A percentile compares a stretch with the other conserved stretches of the same genome.
Evolutionary conservation across 208 protist genomes (phyloP).

Genomic region (Lotmaria passim): DNA sequence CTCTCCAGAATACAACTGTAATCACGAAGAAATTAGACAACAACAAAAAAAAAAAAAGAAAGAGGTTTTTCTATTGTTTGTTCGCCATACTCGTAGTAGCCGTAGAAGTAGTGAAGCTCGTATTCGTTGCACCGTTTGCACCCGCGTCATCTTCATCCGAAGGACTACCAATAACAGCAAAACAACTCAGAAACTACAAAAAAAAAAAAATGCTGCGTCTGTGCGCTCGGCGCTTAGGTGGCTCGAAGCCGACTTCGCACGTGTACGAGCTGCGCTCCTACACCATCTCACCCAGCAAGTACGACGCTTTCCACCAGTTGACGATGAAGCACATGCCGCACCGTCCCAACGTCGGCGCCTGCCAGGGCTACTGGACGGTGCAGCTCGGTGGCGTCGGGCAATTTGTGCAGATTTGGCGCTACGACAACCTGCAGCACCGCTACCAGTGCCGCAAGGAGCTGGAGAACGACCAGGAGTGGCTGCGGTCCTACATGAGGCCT

Average conservation of each 20-base stretch:
- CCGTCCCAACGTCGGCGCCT: constrained; percentile 45
- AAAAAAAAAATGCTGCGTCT: constrained; percentile 45
- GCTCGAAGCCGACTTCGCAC: constrained; percentile 30
- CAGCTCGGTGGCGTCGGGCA: constrained; percentile 81
- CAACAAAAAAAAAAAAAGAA: too few species aligned
- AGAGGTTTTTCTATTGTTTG: too few species aligned
- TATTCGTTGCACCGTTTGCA: neutral
- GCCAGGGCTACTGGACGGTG: constrained; percentile 75
- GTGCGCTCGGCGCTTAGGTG: constrained; percentile 19
- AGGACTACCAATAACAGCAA: neutral
- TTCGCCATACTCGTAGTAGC: neutral
- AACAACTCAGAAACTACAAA: neutral
- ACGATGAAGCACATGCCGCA: constrained; percentile 65
- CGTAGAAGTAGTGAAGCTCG: neutral
- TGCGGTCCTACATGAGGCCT: constrained; percentile 44
- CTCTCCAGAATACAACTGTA: too few species aligned
- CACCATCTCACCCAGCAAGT: constrained; percentile 59
- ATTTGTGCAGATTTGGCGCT: constrained; percentile 80
- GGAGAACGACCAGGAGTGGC: constrained; percentile 69
- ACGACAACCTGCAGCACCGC: constrained; percentile 75
- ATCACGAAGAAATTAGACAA: too few species aligned
- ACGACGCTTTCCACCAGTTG: constrained; percentile 59
- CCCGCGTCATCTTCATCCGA: neutral
- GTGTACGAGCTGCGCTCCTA: constrained; percentile 76
- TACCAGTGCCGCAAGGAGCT: constrained; percentile 57